A percentile compares a stretch with the other conserved stretches of the same genome.
These are phyloP conservation scores for Russula vinacea DNA, from an alignment of 768 basidiomycete genomes.

Conservation along the genomic window DNA sequence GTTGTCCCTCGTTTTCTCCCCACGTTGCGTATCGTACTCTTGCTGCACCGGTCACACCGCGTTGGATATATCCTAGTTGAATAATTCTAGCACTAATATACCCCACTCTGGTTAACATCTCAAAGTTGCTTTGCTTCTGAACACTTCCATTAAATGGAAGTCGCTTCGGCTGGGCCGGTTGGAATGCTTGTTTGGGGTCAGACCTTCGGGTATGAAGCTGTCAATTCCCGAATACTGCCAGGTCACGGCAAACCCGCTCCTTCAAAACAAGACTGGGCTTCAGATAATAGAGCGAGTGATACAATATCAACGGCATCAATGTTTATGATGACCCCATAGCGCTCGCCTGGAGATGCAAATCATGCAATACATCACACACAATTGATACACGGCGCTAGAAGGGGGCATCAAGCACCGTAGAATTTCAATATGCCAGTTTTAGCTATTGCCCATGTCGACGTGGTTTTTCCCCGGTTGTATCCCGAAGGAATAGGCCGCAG, in stretches of 20 bases:
- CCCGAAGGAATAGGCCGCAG: conserved; percentile 1
- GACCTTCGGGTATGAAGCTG: conserved; percentile 11
- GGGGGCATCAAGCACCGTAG: neutral
- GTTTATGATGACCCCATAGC: conserved; percentile 9
- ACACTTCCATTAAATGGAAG: conserved; percentile 24
- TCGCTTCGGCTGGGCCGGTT: conserved; percentile 7
- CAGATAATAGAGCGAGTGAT: neutral
- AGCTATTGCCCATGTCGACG: neutral
- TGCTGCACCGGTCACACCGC: conserved; percentile 23
- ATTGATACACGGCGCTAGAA: neutral
- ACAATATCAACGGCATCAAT: conserved; percentile 1
- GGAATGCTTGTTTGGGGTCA: conserved; percentile 15
- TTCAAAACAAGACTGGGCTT: neutral
- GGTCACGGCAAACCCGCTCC: neutral
- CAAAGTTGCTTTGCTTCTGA: conserved; percentile 17
- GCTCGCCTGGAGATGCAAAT: conserved; percentile 9
- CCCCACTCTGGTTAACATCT: conserved; percentile 23
- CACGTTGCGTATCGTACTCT: conserved; percentile 23
- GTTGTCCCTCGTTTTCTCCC: conserved; percentile 10
- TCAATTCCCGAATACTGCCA: conserved; percentile 2
- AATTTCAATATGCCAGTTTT: conserved; percentile 8
- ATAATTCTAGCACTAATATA: conserved; percentile 31
- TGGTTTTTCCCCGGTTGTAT: conserved; percentile 5
- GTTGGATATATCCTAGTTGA: conserved; percentile 30
- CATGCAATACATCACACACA: conserved; percentile 11